These are phyloP conservation scores for Brassica juncea DNA, from an alignment of 345 rosid genomes.

Conservation along the genomic window DNA sequence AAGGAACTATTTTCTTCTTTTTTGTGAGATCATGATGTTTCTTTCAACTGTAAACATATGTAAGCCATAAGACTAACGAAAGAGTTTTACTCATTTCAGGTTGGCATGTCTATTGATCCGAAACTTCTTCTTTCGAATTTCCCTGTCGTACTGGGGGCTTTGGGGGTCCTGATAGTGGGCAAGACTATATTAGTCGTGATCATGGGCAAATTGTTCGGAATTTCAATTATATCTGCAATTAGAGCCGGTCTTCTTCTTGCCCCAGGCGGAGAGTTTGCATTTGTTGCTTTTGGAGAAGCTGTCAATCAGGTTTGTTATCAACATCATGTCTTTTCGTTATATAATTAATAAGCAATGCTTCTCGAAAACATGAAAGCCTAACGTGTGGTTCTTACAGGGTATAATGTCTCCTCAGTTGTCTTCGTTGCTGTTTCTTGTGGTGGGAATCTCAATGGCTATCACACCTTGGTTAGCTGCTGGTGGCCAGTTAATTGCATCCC, in stretches of 20 bases:
- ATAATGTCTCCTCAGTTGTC: conserved; percentile 93
- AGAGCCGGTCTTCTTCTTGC: conserved; percentile 97
- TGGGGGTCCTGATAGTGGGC: conserved; percentile 86
- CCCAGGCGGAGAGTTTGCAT: conserved; percentile 99
- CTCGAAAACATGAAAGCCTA: conserved; percentile 9
- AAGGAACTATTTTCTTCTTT: neutral
- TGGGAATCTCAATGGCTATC: conserved; percentile 96
- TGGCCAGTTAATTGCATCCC: conserved; percentile 93
- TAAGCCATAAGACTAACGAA: conserved; percentile 33
- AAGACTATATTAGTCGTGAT: conserved; percentile 74
- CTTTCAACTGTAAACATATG: conserved; percentile 4
- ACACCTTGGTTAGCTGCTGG: conserved; percentile 99
- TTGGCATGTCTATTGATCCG: conserved; percentile 99
- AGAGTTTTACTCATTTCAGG: conserved; percentile 57
- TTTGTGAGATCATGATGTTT: neutral
- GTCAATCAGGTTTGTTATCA: conserved; percentile 76
- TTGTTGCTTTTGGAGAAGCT: conserved; percentile 99
- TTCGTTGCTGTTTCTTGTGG: conserved; percentile 91
- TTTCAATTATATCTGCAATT: conserved; percentile 83
- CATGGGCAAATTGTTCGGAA: conserved; percentile 77
- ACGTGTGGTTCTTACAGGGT: conserved; percentile 44
- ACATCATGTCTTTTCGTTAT: neutral
- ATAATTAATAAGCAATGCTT: neutral
- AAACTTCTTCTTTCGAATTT: conserved; percentile 88
- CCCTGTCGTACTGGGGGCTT: conserved; percentile 71